Conservation (phyloP, 2,329 filamentous ascomycete genomes). For the Phaeosphaeria sp. region DNA sequence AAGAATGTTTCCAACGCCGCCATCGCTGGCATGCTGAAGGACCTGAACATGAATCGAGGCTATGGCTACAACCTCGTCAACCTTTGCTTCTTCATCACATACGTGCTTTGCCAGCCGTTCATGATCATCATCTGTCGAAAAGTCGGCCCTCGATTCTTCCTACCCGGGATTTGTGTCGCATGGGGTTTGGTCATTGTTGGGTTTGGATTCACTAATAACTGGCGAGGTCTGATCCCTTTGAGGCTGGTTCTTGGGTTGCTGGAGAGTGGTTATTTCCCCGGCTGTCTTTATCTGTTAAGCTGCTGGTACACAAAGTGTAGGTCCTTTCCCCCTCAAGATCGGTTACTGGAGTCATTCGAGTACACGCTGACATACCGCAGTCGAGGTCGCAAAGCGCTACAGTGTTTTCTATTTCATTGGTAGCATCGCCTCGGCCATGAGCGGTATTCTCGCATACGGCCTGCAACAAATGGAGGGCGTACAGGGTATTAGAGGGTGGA, state of each 20-base stretch:
- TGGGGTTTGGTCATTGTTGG: slow-evolving; percentile 33
- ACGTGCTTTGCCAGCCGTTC: slow-evolving; percentile 30
- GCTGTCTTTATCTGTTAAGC: slow-evolving; percentile 25
- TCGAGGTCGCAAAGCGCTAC: slow-evolving; percentile 30
- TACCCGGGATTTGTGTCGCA: slow-evolving; percentile 26
- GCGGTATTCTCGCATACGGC: slow-evolving; percentile 29
- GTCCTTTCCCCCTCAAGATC: neutral
- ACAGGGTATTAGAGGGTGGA: slow-evolving; percentile 27
- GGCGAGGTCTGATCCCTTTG: slow-evolving; percentile 25
- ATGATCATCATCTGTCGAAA: slow-evolving; percentile 28
- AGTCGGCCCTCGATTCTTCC: slow-evolving; percentile 27
- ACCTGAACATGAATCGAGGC: slow-evolving; percentile 25
- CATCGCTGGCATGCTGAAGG: slow-evolving; percentile 31
- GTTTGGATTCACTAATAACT: slow-evolving; percentile 31
- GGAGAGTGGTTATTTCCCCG: slow-evolving; percentile 31
- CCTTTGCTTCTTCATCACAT: slow-evolving; percentile 36
- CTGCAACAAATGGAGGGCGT: slow-evolving; percentile 31
- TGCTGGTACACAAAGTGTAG: slow-evolving; percentile 35
- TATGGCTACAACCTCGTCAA: slow-evolving; percentile 31
- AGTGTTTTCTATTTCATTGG: slow-evolving; percentile 34
- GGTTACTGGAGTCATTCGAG: neutral
- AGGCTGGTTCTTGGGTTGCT: slow-evolving; percentile 25
- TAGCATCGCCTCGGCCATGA: slow-evolving; percentile 30
- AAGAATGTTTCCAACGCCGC: slow-evolving; percentile 35
- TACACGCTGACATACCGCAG: slow-evolving; percentile 9